Base-by-base conservation (phyloP, 2,329 filamentous ascomycete genomes). In the Hirsutella rhossiliensis region DNA sequence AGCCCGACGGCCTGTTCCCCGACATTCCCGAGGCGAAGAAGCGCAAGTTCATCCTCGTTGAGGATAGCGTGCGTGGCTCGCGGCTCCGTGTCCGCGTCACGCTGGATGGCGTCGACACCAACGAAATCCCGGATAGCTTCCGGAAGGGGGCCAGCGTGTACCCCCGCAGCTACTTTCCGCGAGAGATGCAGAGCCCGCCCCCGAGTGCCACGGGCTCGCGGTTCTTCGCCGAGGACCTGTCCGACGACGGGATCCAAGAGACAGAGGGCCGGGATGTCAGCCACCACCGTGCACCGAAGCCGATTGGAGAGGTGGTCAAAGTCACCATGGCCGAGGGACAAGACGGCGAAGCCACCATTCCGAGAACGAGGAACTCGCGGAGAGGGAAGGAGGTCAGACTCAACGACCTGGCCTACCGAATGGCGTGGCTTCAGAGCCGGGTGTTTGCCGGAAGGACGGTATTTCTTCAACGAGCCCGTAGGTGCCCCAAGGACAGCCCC, bases 401-500 rank as follows among this genome's bases (percentile, higher is more conserved):
- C 48, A 97, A 97, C 59, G 89, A 97, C 58, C 68, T 97, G 39
- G 90, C 88, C 3, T 94, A 94, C 62, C 80, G 90, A 40, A 94
- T 98, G 85, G 89, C 87, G 41, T 98, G 92, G 90, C 82, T 89
- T 44, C 90, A 97, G 67, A 92, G 88, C 61, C 76, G 90, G 56
- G 86, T 90, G 11, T 96, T 97, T 68, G 82, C 88, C 1, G 85
- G 84, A 12, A 76, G 87, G 53, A 87, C 83, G 36, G 72, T 95
- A 40, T 96, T 96, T 62, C 69, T 96, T 55, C 90, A 96, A 63
- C 81, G 87, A 71, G 89, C 89, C 54, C 69, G 89, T 95, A 70
- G 80, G 88, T 84, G 19, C 18, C 18, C 17, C 12, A 7, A 11
- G 13, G 23, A n/a, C 40, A n/a, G 8, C 8, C 5, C 12, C 7